These are phyloP conservation scores for Epichloe sp. DNA, from an alignment of 2,329 filamentous ascomycete species.

Conservation along the genomic window DNA sequence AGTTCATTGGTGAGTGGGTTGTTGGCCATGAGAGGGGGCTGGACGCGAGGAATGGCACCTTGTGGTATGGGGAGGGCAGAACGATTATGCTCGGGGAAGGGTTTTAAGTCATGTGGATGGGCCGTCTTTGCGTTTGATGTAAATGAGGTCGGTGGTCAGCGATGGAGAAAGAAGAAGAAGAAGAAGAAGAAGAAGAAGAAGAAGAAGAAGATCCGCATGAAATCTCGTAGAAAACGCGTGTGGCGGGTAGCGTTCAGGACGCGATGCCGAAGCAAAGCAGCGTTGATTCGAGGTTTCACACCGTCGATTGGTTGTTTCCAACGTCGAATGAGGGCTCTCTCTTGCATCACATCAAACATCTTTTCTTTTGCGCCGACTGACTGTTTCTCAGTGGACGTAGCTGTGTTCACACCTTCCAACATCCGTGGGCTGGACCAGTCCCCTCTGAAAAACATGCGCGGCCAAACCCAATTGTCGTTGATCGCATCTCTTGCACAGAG, in stretches of 20 bases:
- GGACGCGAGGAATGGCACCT: slow-evolving; percentile 56
- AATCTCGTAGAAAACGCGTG: too few species aligned
- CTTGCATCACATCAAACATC: too few species aligned
- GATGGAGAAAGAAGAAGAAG: too few species aligned
- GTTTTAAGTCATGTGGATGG: slow-evolving; percentile 27
- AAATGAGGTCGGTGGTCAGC: not conserved
- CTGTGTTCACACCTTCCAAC: too few species aligned
- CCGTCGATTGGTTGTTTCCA: not conserved
- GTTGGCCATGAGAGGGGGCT: slow-evolving; percentile 73
- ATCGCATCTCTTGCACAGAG: slow-evolving; percentile 5
- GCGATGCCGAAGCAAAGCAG: too few species aligned
- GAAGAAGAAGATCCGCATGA: too few species aligned
- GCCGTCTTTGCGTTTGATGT: not conserved
- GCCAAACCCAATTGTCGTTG: not conserved
- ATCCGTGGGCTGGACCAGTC: too few species aligned
- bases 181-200: too few species aligned
- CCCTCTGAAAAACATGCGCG: too few species aligned
- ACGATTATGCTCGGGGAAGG: slow-evolving; percentile 52
- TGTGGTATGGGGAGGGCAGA: slow-evolving; percentile 83
- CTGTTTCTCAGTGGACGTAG: too few species aligned
- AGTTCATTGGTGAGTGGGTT: slow-evolving; percentile 58
- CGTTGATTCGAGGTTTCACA: too few species aligned
- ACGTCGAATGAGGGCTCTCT: not conserved
- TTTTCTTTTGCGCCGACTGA: not conserved
- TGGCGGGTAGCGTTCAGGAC: too few species aligned